Evolutionary conservation across 129 eudicot genomes (phyloP), one percentile per base, ranked within the genome.

Genomic region (Daucus carota): DNA sequence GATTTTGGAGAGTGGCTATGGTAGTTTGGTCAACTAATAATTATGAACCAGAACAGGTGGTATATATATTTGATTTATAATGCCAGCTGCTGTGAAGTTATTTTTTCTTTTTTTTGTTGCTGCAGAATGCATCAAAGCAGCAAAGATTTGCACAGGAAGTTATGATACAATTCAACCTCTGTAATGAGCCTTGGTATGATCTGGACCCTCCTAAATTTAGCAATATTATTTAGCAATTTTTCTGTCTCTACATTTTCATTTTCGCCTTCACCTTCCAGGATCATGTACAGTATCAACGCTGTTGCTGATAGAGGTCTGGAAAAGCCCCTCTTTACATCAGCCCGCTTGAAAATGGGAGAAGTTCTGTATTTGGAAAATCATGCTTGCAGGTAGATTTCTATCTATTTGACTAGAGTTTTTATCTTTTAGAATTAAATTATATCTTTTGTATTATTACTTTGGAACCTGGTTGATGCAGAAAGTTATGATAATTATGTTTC

Each of bases 161-260:
- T 67, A 91, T 96, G 29, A 82, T 95, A 75, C 97, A 89, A 68
- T 95, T 88, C 87, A 95, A 92, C 88, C 91, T 95, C 22, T 95
- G 96, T 81, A 89, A 90, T 80, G 99, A 95, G 79, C 99, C 99
- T 44, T 95, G 99, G 99, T 95, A 94, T 50, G 88, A 69, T 31
- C 6, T 24, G 40, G 40, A 5, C 5, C 40, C 40, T 36, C 40
- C 5, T 36, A 2, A 36, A 36, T 36, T 36, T n/a, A n/a, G n/a
- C n/a, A n/a, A n/a, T n/a, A n/a, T n/a, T n/a, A 36, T 36, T 36
- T 36, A 36, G 40, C 40, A 36, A 36, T 36, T 36, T 36, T 36
- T 36, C 40, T 36, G 40, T 5, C 5, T 36, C 40, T 36, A 36
- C 5, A 36, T 1, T 36, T 36, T 36, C 40, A 5, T 36, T 36